Percentiles rank a stretch among this genome's conserved stretches.
phyloP scores from a whole-genome alignment of 2,329 filamentous ascomycete genomes.

The Trichoderma afroharzianum region DNA sequence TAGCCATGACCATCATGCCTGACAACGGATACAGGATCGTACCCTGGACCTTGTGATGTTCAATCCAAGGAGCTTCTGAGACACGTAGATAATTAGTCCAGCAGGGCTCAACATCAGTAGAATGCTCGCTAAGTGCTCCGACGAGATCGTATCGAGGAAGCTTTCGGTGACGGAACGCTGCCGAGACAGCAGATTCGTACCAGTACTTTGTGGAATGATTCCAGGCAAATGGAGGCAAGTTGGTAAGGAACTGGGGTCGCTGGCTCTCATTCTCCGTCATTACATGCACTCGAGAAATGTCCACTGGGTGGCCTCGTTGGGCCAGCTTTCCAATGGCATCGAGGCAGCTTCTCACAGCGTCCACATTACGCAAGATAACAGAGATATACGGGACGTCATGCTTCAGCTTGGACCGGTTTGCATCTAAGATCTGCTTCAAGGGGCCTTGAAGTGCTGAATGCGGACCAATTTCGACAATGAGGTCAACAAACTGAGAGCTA shows the following conservation, averaged over 20 bases:
- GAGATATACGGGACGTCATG: not conserved
- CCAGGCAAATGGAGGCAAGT: slow-evolving; percentile 35
- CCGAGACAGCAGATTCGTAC: not conserved
- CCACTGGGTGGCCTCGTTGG: not conserved
- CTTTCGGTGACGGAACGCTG: too few species aligned
- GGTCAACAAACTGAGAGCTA: slow-evolving; percentile 21
- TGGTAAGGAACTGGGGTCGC: not conserved
- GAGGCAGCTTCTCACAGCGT: not conserved
- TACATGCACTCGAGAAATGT: not conserved
- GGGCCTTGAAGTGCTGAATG: slow-evolving; percentile 13
- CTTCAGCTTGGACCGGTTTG: not conserved
- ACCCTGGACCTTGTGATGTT: too few species aligned
- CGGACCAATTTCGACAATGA: not conserved
- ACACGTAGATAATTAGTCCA: too few species aligned
- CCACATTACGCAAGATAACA: not conserved
- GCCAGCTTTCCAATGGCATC: not conserved
- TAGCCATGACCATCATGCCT: too few species aligned
- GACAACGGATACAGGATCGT: too few species aligned
- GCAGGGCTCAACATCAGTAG: too few species aligned
- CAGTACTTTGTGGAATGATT: slow-evolving; percentile 35
- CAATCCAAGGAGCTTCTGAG: too few species aligned
- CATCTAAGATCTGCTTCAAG: slow-evolving; percentile 11
- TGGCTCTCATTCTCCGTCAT: too few species aligned
- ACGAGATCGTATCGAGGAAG: too few species aligned
- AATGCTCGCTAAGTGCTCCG: too few species aligned